phyloP scores from a whole-genome alignment of 208 protist genomes.

The Crithidia thermophila region DNA sequence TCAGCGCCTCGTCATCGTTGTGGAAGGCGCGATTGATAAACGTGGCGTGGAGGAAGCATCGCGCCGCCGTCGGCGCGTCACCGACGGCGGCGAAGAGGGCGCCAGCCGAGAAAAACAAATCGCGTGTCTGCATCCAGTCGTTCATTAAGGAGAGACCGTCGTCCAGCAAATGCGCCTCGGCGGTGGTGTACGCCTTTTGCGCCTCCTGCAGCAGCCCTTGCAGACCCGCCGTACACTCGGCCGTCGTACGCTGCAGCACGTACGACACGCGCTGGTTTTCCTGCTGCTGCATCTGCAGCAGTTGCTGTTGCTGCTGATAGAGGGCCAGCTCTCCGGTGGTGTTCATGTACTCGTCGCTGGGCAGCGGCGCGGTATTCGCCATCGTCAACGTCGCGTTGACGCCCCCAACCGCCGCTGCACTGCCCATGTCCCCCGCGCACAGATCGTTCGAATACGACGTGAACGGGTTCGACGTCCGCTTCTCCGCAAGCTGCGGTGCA shows the following conservation, averaged over 20 bases:
- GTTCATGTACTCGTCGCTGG: neutral
- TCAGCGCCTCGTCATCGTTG: constrained; percentile 57
- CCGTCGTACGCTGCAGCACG: neutral
- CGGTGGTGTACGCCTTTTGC: constrained; percentile 31
- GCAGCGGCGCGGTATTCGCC: neutral
- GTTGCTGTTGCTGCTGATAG: constrained; percentile 1
- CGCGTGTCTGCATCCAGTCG: constrained; percentile 65
- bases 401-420: neutral
- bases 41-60: constrained; percentile 65
- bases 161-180: constrained; percentile 41
- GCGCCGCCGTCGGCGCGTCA: constrained; percentile 41
- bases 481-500: neutral
- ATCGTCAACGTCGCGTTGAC: neutral
- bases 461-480: constrained; percentile 10
- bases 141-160: constrained; percentile 58
- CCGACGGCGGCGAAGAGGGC: constrained; percentile 58
- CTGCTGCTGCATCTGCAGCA: neutral
- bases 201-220: constrained; percentile 37
- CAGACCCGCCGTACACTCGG: constrained; percentile 7
- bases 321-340: neutral
- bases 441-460: constrained; percentile 3
- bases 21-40: constrained; percentile 71
- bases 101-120: constrained; percentile 74
- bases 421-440: neutral
- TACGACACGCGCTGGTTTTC: neutral